Evolutionary conservation across 495 filamentous ascomycete genomes (phyloP), one percentile per base, ranked within the genome.

Genomic region (Penicillium daleae): DNA sequence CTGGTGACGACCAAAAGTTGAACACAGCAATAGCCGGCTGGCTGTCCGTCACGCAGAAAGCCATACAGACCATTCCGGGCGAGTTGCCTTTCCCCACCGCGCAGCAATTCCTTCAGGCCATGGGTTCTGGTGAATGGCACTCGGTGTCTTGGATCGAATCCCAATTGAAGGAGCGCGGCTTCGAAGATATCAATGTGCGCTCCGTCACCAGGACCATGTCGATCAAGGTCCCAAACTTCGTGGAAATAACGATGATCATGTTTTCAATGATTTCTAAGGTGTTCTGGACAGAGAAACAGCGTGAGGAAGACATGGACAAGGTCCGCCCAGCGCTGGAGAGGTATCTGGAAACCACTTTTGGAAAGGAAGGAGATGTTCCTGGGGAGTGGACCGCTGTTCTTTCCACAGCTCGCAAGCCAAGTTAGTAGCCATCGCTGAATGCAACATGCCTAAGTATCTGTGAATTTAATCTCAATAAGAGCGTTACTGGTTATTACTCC

Each of bases 211-310:
- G 61, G 22, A 13, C 58, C 6, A 59, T 75, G 13, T 44, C 61
- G 1, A n/a, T 77, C 8, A 48, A 57, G 1, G 69, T 71, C 6
- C 33, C 67, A 7, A 60, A 73, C 13, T 68, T 81, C 24, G 59
- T 72, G 54, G 67, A 75, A n/a, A 63, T 76, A 55, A 62, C 53
- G n/a, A 66, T 60, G 60, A 46, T 67, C 6, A 74, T 82, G 59
- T 40, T 79, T 13, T 57, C 66, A 0, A 51, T 71, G 33, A 51
- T 75, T 0, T 29, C 64, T 1, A 63, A 69, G 27, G 54, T 58
- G 21, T 79, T 67, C 26, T 80, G 77, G 76, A 73, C 71, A 8
- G 72, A 75, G 29, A 56, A 70, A 40, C 70, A 78, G 68, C 70
- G 67, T 22, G 48, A 70, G 32, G 52, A 71, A 31, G 35, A 60